Evolutionary conservation across 1,284 basidiomycete species (phyloP), one percentile per base, ranked within the genome.

Genomic region (Lentinula novae-zelandiae): DNA sequence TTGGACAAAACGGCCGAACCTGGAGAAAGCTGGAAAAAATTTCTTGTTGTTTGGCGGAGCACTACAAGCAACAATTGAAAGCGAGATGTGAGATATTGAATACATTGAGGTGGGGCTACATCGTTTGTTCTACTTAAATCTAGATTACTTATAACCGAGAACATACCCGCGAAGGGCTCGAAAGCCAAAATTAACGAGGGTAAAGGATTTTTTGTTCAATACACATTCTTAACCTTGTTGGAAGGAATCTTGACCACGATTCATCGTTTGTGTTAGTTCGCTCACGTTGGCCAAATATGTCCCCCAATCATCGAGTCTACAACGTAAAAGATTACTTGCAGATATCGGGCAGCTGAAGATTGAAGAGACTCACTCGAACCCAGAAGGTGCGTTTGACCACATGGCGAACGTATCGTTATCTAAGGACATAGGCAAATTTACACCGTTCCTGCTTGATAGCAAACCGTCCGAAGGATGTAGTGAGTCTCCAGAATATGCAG

Each of bases 361-460:
- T 58, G 57, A 59, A 53, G 20, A 13, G 13, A 78, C 85, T 68
- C 67, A 86, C 84, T 82, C 82, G 60, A 83, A 82, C 5, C 80
- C 77, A 5, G 76, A 73, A 1, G 84, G 82, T 22, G 82, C 79
- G 62, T 72, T 78, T 7, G 81, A 82, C 85, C 85, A 86, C 83
- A 85, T 83, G 50, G 78, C 75, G 58, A 84, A 77, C 44, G 80
- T 78, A 62, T 82, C 80, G 51, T 67, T 73, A 63, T 82, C 79
- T 38, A 61, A 34, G 39, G 80, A 66, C 38, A 69, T 48, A 7
- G 54, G 54, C 15, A 56, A 9, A 10, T 15, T 46, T 9, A 20
- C 48, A 10, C 13, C 20, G 7, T 15, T 17, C 61, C 40, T 10
- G 51, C 27, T 39, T 58, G 52, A 31, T 48, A 27, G 33, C 60